phyloP scores from a whole-genome alignment of 805 yeast species.

The Ogataea dorogensis region DNA sequence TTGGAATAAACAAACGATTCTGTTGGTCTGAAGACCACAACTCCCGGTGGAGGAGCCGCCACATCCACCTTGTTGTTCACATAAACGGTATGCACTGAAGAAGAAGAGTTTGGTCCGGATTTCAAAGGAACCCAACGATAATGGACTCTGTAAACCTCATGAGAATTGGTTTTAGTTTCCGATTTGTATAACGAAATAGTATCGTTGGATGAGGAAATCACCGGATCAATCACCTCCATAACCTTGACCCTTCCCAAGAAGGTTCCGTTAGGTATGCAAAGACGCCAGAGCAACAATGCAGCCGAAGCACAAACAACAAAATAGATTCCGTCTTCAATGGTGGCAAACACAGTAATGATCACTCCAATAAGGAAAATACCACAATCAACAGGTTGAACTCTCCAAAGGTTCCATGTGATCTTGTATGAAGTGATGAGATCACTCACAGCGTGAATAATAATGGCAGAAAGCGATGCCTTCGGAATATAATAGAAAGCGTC shows the following conservation, averaged over 20 bases:
- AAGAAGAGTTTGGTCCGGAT: constrained; percentile 27
- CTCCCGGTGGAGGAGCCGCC: constrained; percentile 86
- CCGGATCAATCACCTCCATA: constrained; percentile 69
- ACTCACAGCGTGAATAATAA: constrained; percentile 90
- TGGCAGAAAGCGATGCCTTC: constrained; percentile 80
- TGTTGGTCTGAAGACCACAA: constrained; percentile 76
- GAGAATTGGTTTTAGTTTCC: constrained; percentile 4
- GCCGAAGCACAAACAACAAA: constrained; percentile 84
- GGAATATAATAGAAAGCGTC: constrained; percentile 86
- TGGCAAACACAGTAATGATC: constrained; percentile 68
- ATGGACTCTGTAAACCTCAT: constrained; percentile 16
- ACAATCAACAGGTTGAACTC: constrained; percentile 69
- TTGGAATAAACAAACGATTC: constrained; percentile 85
- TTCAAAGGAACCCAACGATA: constrained; percentile 67
- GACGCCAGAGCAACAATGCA: constrained; percentile 68
- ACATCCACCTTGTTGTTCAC: constrained; percentile 58
- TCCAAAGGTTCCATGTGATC: constrained; percentile 68
- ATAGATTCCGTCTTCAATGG: constrained; percentile 87
- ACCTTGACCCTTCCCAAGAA: constrained; percentile 78
- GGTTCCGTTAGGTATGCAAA: constrained; percentile 77
- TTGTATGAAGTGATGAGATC: constrained; percentile 74
- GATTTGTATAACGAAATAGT: constrained; percentile 1
- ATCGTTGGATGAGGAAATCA: constrained; percentile 27
- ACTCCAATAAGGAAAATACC: constrained; percentile 72
- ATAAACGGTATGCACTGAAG: constrained; percentile 32